A percentile compares a stretch with the other conserved stretches of the same genome.
These are phyloP conservation scores for Yamadazyma friedrichii DNA, from an alignment of 1,139 yeast genomes.

Conservation along the genomic window DNA sequence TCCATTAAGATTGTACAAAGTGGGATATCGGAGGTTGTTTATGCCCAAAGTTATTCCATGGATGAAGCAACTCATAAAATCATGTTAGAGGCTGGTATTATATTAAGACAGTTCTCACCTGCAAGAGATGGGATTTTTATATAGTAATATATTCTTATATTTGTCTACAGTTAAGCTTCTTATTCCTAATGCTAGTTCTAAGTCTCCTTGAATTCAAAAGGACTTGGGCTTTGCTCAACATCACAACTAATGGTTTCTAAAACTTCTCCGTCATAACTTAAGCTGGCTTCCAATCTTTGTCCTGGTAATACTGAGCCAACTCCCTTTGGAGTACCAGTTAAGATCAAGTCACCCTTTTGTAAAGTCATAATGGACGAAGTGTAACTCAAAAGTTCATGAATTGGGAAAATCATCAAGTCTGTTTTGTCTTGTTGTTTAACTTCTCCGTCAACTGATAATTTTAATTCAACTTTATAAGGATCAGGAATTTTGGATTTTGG, in stretches of 20 bases:
- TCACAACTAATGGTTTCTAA: constrained; percentile 53
- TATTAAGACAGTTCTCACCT: constrained; percentile 70
- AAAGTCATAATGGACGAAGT: constrained; percentile 89
- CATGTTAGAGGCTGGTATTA: constrained; percentile 69
- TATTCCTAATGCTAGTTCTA: constrained; percentile 16
- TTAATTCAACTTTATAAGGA: constrained; percentile 69
- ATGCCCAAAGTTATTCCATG: constrained; percentile 91
- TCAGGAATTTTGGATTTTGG: constrained; percentile 66
- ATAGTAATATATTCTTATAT: constrained; percentile 11
- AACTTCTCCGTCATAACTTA: constrained; percentile 53
- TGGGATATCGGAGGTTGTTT: constrained; percentile 91
- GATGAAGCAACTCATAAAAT: constrained; percentile 72
- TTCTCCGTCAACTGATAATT: constrained; percentile 68
- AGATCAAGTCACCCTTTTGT: constrained; percentile 83
- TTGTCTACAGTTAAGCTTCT: background rate
- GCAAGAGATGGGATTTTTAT: constrained; percentile 50
- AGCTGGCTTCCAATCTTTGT: constrained; percentile 65
- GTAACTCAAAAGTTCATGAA: constrained; percentile 74
- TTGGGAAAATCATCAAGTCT: constrained; percentile 84
- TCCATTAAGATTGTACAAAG: constrained; percentile 91
- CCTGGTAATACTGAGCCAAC: constrained; percentile 83
- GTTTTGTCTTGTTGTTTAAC: constrained; percentile 74
- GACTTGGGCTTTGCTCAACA: constrained; percentile 73
- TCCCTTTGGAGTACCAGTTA: constrained; percentile 99
- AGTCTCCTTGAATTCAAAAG: constrained; percentile 64